Percentiles rank a stretch among this genome's conserved stretches.
Evolutionary conservation across 805 yeast genomes (phyloP).

Genomic region (Hanseniaspora meyeri): DNA sequence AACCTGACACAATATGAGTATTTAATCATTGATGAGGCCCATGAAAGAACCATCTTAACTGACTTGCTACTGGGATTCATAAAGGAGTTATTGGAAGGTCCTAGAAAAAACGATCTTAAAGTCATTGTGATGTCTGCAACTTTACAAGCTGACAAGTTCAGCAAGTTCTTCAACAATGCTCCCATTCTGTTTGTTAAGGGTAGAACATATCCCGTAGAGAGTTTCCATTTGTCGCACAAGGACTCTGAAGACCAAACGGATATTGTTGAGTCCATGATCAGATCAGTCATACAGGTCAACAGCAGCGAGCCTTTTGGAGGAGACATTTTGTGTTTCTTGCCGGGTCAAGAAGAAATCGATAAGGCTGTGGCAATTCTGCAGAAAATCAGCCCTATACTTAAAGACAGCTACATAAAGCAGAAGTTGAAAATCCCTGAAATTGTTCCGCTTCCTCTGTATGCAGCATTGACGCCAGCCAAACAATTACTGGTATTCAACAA

Average conservation of each 20-base stretch:
- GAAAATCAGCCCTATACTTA: constrained; percentile 50
- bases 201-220: constrained; percentile 70
- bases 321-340: constrained; percentile 80
- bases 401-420: constrained; percentile 33
- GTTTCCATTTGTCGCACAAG: constrained; percentile 40
- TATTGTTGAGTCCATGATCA: constrained; percentile 65
- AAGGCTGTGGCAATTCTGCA: constrained; percentile 54
- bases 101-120: constrained; percentile 44
- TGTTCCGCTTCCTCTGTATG: constrained; percentile 76
- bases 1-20: constrained; percentile 54
- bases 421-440: constrained; percentile 46
- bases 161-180: constrained; percentile 62
- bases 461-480: constrained; percentile 76
- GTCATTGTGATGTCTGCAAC: constrained; percentile 94
- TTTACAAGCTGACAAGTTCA: constrained; percentile 70
- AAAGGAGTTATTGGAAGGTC: constrained; percentile 41
- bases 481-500: constrained; percentile 72
- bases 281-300: constrained; percentile 67
- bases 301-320: constrained; percentile 63
- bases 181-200: constrained; percentile 87
- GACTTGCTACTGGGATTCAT: constrained; percentile 83
- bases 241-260: constrained; percentile 52
- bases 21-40: constrained; percentile 89
- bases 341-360: constrained; percentile 97
- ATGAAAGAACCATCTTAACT: constrained; percentile 86